Evolutionary conservation across 176 grass and related monocot genomes (phyloP), one percentile per base, ranked within the genome.

Genomic region (Typha latifolia): DNA sequence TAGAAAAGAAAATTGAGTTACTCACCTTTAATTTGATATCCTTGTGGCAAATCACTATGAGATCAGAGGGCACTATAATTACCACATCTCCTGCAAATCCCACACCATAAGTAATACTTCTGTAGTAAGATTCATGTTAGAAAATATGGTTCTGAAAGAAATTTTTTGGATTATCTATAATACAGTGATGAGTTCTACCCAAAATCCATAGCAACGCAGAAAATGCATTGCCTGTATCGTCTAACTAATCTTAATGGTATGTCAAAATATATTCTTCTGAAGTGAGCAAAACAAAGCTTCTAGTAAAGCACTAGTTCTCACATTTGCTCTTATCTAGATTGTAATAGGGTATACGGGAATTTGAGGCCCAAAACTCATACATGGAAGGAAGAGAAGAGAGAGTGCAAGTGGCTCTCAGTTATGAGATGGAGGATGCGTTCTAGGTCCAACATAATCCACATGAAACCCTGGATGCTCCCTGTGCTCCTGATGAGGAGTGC

Each of bases 401-500:
- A 20, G 62, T 49, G 48, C 15, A 29, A 37, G 55, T 34, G 18
- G 26, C 69, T 69, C 37, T 88, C 76, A 68, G 80, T 96, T 96
- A 63, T 96, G 91, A 68, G 75, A 82, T 49, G 91, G 91, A 74
- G 87, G 70, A 21, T 83, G 82, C 32, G 81, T 77, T 85, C 65
- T 91, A 47, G 91, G 91, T 26, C 84, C 61, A 34, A 69, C 79
- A 49, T 96, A 96, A 72, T 96, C 84, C 47, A 91, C 74, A 84
- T 96, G 75, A 78, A 96, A 83, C 64, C 53, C 84, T 49, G 81
- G 70, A 61, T 85, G 77, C 56, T 34, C 63, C 50, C 47, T 43
- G 53, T 69, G 72, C 20, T 62, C 51, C 14, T 48, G 48, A 43
- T 22, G 71, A 14, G 50, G 72, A 68, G 49, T 65, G 68, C 77